Evolutionary conservation across 1,284 basidiomycete species (phyloP), one percentile per base, ranked within the genome.

Genomic region (Boletus mariae): DNA sequence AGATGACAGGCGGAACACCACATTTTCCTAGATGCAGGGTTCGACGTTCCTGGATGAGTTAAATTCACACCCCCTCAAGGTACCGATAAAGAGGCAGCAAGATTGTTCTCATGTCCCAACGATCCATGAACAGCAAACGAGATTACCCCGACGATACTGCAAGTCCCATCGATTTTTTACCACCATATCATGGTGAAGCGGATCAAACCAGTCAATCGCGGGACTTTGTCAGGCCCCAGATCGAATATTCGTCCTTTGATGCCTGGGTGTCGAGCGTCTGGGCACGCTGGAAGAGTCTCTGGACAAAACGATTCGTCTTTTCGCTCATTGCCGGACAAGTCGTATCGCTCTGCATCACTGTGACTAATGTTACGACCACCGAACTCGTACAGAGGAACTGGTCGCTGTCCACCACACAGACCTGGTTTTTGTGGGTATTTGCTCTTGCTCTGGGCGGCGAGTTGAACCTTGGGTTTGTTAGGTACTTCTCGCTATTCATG

Each of bases 281-380:
- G 60, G 69, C 68, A 17, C 77, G 90, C 26, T 84, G 87, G 74
- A 75, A 69, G 62, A 88, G 87, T 60, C 59, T 92, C 2, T 91
- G 86, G 84, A 91, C 89, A 10, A 78, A 73, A 53, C 77, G 83
- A 13, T 91, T 92, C 66, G 66, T 80, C 11, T 72, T 87, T 40
- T 80, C 84, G 12, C 66, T 91, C 32, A 54, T 91, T 20, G 83
- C 85, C 2, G 91, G 91, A n/a, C 91, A 93, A 67, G 66, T 91
- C 26, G 83, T 92, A 28, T 90, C 88, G 47, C 66, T 93, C 49
- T 92, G 90, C 67, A 92, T 93, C 54, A 92, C 90, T 12, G 88
- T 86, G 66, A 93, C 90, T 51, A 91, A 85, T 63, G 85, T 92
- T 28, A 86, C 86, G 40, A 92, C 90, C 4, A 88, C 87, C 28